phyloP scores from a whole-genome alignment of 129 eudicot species.

The Lactuca sativa region DNA sequence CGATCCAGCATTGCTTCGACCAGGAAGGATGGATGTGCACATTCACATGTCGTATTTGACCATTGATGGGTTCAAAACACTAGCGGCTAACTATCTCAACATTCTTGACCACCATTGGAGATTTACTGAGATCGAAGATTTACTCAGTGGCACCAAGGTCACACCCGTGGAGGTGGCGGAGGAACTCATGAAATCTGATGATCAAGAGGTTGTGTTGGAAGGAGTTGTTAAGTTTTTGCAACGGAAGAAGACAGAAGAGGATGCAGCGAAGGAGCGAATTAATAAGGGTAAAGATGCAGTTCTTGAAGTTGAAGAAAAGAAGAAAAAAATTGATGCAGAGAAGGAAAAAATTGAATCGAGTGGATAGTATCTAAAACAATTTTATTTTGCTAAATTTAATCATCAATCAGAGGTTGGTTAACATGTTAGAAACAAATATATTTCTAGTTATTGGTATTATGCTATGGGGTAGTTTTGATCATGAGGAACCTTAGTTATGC shows the following conservation, averaged over 20 bases:
- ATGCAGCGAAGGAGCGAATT: slow-evolving; percentile 17
- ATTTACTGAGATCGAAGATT: slow-evolving; percentile 44
- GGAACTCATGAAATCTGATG: slow-evolving; percentile 45
- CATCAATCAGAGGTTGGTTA: too few relatives aligned
- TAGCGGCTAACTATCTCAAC: slow-evolving; percentile 57
- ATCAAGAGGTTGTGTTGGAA: slow-evolving; percentile 25
- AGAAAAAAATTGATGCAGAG: slow-evolving; percentile 5
- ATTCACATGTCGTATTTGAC: slow-evolving; percentile 76
- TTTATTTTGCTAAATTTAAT: too few relatives aligned
- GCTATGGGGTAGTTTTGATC: too few relatives aligned
- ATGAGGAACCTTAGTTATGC: too few relatives aligned
- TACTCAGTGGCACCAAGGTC: slow-evolving; percentile 39
- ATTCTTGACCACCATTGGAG: slow-evolving; percentile 30
- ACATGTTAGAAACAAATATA: too few relatives aligned
- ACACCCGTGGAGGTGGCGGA: slow-evolving; percentile 78
- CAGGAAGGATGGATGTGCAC: slow-evolving; percentile 37
- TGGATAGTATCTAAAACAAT: too few relatives aligned
- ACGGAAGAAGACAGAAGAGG: slow-evolving; percentile 34
- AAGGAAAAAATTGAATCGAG: too few relatives aligned
- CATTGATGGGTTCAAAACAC: slow-evolving; percentile 41
- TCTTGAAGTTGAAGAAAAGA: slow-evolving; percentile 19
- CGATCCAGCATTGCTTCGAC: too few relatives aligned
- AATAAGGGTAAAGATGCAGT: slow-evolving; percentile 11
- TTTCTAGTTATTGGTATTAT: too few relatives aligned
- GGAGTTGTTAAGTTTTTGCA: slow-evolving; percentile 42